These are phyloP conservation scores for Suillus brevipes DNA, from an alignment of 768 basidiomycete species.

Conservation along the genomic window DNA sequence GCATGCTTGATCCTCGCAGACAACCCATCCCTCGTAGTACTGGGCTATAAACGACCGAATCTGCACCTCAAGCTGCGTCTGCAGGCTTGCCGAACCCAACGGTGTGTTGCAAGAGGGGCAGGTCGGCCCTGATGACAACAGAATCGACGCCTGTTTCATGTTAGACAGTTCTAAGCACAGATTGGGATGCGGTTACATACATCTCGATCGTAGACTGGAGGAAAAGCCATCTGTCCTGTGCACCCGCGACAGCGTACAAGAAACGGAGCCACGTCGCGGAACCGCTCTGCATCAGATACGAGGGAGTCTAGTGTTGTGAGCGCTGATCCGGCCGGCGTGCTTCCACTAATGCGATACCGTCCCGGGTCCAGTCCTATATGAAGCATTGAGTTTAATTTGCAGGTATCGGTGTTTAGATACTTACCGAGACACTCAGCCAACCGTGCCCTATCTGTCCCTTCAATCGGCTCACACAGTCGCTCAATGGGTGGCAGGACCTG, in stretches of 20 bases:
- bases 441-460: slow-evolving; percentile 89
- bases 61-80: slow-evolving; percentile 84
- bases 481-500: slow-evolving; percentile 95
- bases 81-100: slow-evolving; percentile 62
- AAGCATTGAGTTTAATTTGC: not conserved
- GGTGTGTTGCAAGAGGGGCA: slow-evolving; percentile 67
- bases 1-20: slow-evolving; percentile 87
- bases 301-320: slow-evolving; percentile 88
- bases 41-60: slow-evolving; percentile 72
- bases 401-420: slow-evolving; percentile 21
- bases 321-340: slow-evolving; percentile 53
- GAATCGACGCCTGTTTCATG: slow-evolving; percentile 56
- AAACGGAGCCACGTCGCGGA: slow-evolving; percentile 73
- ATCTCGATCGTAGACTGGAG: slow-evolving; percentile 57
- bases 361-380: slow-evolving; percentile 58
- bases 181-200: slow-evolving; percentile 36
- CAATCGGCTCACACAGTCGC: slow-evolving; percentile 93
- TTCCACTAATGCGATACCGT: slow-evolving; percentile 47
- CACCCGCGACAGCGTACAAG: slow-evolving; percentile 78
- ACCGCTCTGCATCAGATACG: slow-evolving; percentile 84
- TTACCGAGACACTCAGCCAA: slow-evolving; percentile 93
- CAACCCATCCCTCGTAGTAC: slow-evolving; percentile 89
- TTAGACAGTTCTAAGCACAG: slow-evolving; percentile 5
- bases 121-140: slow-evolving; percentile 61
- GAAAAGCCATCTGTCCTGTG: slow-evolving; percentile 55